Evolutionary conservation across 2,329 filamentous ascomycete genomes (phyloP).

Genomic region (Microsporum audouinii): DNA sequence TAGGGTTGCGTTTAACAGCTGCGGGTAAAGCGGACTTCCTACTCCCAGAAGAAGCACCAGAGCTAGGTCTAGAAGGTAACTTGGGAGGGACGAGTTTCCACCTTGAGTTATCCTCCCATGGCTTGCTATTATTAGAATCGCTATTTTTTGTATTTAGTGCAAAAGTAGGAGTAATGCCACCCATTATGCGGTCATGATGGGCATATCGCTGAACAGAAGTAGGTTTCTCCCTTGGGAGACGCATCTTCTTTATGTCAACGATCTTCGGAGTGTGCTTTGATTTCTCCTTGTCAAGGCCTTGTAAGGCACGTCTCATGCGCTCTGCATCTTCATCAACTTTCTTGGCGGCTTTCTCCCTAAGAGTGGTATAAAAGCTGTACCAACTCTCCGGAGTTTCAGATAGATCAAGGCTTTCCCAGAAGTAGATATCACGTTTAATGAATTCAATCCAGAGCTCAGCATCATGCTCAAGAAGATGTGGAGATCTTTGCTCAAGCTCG

Average conservation of each 20-base stretch:
- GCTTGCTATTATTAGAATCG: conserved; percentile 3
- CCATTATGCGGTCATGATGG: conserved; percentile 24
- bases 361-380: conserved; percentile 64
- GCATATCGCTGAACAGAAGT: conserved; percentile 24
- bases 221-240: conserved; percentile 23
- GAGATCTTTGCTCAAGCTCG: conserved; percentile 60
- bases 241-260: conserved; percentile 34
- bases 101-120: conserved; percentile 11
- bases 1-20: conserved; percentile 27
- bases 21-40: conserved; percentile 27
- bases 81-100: conserved; percentile 21
- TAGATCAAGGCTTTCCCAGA: conserved; percentile 53
- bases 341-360: conserved; percentile 48
- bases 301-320: conserved; percentile 46
- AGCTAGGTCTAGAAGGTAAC: background rate
- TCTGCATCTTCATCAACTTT: conserved; percentile 48
- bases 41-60: conserved; percentile 14
- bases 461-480: conserved; percentile 60
- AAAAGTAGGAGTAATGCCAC: conserved; percentile 21
- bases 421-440: conserved; percentile 65
- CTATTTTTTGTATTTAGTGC: conserved; percentile 6
- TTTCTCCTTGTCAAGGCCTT: conserved; percentile 47
- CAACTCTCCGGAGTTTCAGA: conserved; percentile 59
- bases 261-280: conserved; percentile 48
- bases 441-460: conserved; percentile 66